Conservation (phyloP, 495 filamentous ascomycete genomes). For the Entonaema liquescens region DNA sequence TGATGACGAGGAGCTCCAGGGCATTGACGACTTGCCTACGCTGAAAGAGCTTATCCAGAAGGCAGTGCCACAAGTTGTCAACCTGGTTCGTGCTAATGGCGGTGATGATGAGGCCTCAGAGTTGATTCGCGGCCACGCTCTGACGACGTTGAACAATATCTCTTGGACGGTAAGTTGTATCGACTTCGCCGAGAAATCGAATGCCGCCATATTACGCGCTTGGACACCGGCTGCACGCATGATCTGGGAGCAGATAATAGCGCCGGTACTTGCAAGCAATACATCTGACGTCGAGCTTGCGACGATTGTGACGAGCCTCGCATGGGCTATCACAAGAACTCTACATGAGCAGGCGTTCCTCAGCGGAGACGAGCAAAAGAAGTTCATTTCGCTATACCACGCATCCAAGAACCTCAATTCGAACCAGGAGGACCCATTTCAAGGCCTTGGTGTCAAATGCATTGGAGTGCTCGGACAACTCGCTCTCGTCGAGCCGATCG, state of each 20-base stretch:
- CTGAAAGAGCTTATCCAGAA: constrained; percentile 57
- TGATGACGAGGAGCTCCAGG: constrained; percentile 44
- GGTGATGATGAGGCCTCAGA: constrained; percentile 34
- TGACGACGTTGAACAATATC: constrained; percentile 68
- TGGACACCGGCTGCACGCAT: constrained; percentile 61
- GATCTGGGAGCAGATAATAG: constrained; percentile 62
- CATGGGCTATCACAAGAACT: constrained; percentile 66
- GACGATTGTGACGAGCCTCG: constrained; percentile 64
- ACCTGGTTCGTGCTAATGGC: constrained; percentile 44
- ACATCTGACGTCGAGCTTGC: constrained; percentile 68
- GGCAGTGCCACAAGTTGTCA: constrained; percentile 60
- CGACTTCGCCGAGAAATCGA: constrained; percentile 54
- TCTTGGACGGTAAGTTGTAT: constrained; percentile 65
- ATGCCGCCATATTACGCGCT: constrained; percentile 50
- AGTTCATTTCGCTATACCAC: constrained; percentile 68
- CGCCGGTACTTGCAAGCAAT: constrained; percentile 62
- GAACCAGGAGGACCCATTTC: constrained; percentile 55
- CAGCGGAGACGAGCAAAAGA: constrained; percentile 58
- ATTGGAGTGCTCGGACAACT: constrained; percentile 68
- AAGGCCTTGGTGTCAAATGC: constrained; percentile 65
- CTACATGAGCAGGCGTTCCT: constrained; percentile 58
- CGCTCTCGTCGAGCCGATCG: constrained; percentile 55
- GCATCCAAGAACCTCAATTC: constrained; percentile 53
- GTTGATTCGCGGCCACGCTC: constrained; percentile 55
- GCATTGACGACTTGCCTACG: constrained; percentile 55